These are phyloP conservation scores for Fomitopsis pinicola DNA, from an alignment of 1,284 basidiomycete species.

Conservation along the genomic window DNA sequence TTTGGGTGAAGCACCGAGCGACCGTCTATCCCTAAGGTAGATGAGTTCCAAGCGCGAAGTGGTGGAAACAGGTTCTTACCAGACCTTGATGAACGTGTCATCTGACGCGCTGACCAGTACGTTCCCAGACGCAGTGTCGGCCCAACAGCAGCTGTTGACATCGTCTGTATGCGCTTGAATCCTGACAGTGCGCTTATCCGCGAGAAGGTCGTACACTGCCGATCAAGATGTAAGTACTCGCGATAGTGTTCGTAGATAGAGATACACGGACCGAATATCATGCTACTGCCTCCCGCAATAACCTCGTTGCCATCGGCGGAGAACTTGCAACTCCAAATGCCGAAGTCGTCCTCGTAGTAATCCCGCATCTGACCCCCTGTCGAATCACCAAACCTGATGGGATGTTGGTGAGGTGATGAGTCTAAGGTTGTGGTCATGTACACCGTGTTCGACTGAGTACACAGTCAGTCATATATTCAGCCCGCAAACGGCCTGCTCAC, in stretches of 20 bases:
- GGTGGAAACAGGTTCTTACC: constrained; percentile 44
- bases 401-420: constrained; percentile 62
- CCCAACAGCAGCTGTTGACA: constrained; percentile 96
- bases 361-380: constrained; percentile 19
- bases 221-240: neutral
- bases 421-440: constrained; percentile 86
- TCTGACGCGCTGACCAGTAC: constrained; percentile 93
- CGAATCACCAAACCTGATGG: constrained; percentile 67
- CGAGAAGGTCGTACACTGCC: constrained; percentile 87
- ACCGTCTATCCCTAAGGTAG: constrained; percentile 79
- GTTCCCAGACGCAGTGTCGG: constrained; percentile 88
- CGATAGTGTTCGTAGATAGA: neutral
- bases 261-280: constrained; percentile 63
- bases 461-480: neutral
- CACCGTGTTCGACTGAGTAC: constrained; percentile 61
- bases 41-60: neutral
- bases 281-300: constrained; percentile 69
- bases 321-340: constrained; percentile 93
- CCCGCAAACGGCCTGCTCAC: constrained; percentile 33
- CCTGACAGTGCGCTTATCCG: constrained; percentile 74
- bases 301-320: constrained; percentile 95
- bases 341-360: constrained; percentile 45
- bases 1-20: constrained; percentile 71
- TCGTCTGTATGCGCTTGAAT: constrained; percentile 87
- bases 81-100: constrained; percentile 93